Evolutionary conservation across 768 basidiomycete species (phyloP).

Genomic region (Cyclocybe aegerita): DNA sequence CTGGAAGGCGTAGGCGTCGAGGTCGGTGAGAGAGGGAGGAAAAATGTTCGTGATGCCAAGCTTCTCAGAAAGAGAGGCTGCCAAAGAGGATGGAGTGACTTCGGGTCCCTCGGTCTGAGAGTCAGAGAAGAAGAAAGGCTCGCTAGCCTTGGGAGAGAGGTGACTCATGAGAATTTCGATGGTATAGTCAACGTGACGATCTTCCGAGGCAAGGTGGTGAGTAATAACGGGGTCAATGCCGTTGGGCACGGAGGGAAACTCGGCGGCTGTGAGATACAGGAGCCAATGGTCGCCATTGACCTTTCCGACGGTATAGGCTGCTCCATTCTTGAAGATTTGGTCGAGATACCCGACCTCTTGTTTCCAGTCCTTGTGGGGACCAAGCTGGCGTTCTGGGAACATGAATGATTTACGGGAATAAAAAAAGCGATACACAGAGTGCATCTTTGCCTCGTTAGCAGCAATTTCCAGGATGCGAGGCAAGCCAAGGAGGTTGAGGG

Average conservation of each 20-base stretch:
- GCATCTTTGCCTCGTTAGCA: conserved; percentile 59
- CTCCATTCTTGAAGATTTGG: conserved; percentile 81
- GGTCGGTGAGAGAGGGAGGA: conserved; percentile 70
- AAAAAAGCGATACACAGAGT: conserved; percentile 85
- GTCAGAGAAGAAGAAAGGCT: conserved; percentile 65
- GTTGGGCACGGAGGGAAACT: conserved; percentile 18
- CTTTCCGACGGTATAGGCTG: conserved; percentile 96
- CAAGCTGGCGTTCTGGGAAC: conserved; percentile 94
- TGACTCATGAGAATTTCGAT: conserved; percentile 98
- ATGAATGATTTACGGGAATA: conserved; percentile 99
- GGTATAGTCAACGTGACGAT: conserved; percentile 73
- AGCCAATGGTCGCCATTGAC: conserved; percentile 99
- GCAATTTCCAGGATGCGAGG: conserved; percentile 96
- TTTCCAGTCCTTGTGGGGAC: conserved; percentile 93
- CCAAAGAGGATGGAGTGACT: conserved; percentile 50
- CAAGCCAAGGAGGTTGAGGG: conserved; percentile 93
- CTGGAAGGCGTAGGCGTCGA: conserved; percentile 91
- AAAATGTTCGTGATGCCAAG: conserved; percentile 85
- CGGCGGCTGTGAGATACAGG: conserved; percentile 82
- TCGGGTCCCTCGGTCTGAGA: conserved; percentile 25
- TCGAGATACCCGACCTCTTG: conserved; percentile 92
- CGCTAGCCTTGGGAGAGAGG: conserved; percentile 72
- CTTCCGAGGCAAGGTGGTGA: conserved; percentile 10
- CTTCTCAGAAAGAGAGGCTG: conserved; percentile 59
- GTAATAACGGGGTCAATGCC: conserved; percentile 12